Percentiles rank a stretch among this genome's conserved stretches.
Conservation (phyloP, 805 yeast genomes). For the Pichia deserticola region DNA sequence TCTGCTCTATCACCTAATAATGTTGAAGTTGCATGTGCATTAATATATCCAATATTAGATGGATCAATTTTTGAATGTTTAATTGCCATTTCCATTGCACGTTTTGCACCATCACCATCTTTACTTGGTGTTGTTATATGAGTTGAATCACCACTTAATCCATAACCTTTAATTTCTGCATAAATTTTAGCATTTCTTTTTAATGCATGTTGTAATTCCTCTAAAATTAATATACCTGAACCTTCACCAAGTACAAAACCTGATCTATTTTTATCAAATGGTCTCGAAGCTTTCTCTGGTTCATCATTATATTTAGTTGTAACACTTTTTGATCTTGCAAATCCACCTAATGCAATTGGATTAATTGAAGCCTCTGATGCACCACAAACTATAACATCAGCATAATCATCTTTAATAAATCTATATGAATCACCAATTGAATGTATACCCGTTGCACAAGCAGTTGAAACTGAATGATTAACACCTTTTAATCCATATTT, state of each 20-base stretch:
- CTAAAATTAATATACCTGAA: slow-evolving; percentile 72
- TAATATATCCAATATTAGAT: slow-evolving; percentile 60
- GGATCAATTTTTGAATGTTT: slow-evolving; percentile 41
- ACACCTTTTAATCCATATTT: slow-evolving; percentile 75
- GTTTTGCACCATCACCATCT: slow-evolving; percentile 75
- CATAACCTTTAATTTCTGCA: slow-evolving; percentile 83
- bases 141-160: slow-evolving; percentile 82
- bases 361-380: slow-evolving; percentile 84
- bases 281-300: slow-evolving; percentile 69
- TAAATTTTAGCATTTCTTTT: slow-evolving; percentile 58
- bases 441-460: slow-evolving; percentile 95
- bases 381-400: slow-evolving; percentile 89
- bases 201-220: slow-evolving; percentile 68
- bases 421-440: slow-evolving; percentile 89
- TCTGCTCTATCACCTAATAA: slow-evolving; percentile 85
- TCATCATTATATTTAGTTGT: slow-evolving; percentile 53
- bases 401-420: slow-evolving; percentile 71
- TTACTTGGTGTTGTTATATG: slow-evolving; percentile 90
- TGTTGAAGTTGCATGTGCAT: slow-evolving; percentile 97
- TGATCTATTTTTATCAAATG: slow-evolving; percentile 69
- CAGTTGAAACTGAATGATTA: slow-evolving; percentile 81
- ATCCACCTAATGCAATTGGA: slow-evolving; percentile 84
- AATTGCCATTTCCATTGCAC: slow-evolving; percentile 78
- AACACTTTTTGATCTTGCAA: slow-evolving; percentile 81
- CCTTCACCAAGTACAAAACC: slow-evolving; percentile 97